Evolutionary conservation across 352 stramenopile species (phyloP).

Genomic region (Plasmopara muralis): DNA sequence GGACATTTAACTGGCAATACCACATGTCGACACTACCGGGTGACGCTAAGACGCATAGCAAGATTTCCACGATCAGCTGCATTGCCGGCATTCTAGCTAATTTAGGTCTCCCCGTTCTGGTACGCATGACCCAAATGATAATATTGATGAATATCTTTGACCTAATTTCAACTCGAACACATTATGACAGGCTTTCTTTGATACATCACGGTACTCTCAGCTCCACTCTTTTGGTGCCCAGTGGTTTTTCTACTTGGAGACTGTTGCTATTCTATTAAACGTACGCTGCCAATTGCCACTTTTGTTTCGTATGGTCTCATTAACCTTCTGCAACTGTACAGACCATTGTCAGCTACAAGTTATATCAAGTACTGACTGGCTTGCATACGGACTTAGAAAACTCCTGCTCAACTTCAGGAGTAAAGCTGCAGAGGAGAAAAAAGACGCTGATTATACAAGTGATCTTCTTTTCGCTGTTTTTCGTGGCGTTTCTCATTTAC

Average conservation of each 20-base stretch:
- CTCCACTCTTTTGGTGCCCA: conserved; percentile 41
- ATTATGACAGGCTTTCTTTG: conserved; percentile 36
- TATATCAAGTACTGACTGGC: conserved; percentile 31
- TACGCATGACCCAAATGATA: conserved; percentile 9
- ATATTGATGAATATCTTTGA: neutral
- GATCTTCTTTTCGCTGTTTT: conserved; percentile 39
- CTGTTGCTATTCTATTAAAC: conserved; percentile 42
- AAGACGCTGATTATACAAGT: conserved; percentile 39
- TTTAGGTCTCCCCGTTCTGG: conserved; percentile 43
- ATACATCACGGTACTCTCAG: conserved; percentile 36
- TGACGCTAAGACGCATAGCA: conserved; percentile 16
- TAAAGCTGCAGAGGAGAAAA: conserved; percentile 28
- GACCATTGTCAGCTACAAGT: conserved; percentile 44
- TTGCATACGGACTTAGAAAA: conserved; percentile 30
- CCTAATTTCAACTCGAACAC: conserved; percentile 2
- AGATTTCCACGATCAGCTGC: conserved; percentile 21
- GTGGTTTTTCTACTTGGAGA: conserved; percentile 56
- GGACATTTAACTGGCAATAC: conserved; percentile 45
- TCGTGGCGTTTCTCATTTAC: conserved; percentile 54
- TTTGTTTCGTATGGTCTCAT: neutral
- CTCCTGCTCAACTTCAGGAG: conserved; percentile 16
- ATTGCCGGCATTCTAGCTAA: conserved; percentile 35
- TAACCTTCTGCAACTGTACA: conserved; percentile 2
- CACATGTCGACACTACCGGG: conserved; percentile 28
- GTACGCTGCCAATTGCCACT: conserved; percentile 17